phyloP scores from a whole-genome alignment of 192 early-diverging fungal genomes.

The Backusella sp. region DNA sequence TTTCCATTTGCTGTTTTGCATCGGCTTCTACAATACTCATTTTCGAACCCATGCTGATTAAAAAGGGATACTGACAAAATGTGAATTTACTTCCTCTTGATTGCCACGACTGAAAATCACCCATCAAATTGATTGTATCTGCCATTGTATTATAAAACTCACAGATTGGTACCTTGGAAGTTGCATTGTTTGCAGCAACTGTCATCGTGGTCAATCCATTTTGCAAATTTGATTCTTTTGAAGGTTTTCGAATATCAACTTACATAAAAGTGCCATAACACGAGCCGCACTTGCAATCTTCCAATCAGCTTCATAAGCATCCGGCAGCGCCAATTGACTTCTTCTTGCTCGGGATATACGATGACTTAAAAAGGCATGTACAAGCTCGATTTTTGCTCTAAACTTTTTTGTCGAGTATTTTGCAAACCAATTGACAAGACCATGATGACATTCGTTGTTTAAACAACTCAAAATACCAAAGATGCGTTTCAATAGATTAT shows the following conservation, averaged over 20 bases:
- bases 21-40: conserved; percentile 76
- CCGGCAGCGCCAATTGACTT: conserved; percentile 33
- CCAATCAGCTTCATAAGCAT: conserved; percentile 83
- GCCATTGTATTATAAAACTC: conserved; percentile 86
- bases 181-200: conserved; percentile 74
- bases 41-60: conserved; percentile 74
- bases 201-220: background rate
- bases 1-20: conserved; percentile 74
- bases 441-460: conserved; percentile 82
- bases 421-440: conserved; percentile 82
- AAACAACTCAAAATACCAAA: conserved; percentile 83
- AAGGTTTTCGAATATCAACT: background rate
- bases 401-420: conserved; percentile 63
- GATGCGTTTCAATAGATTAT: conserved; percentile 78
- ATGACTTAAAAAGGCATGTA: conserved; percentile 84
- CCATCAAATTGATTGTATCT: conserved; percentile 67
- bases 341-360: conserved; percentile 66
- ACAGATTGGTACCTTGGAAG: conserved; percentile 60
- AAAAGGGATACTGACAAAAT: conserved; percentile 83
- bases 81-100: conserved; percentile 63
- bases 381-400: conserved; percentile 70
- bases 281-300: conserved; percentile 78
- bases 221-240: background rate
- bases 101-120: conserved; percentile 78
- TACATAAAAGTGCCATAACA: conserved; percentile 87